Percentiles rank a stretch among this genome's conserved stretches.
phyloP scores from a whole-genome alignment of 2,329 filamentous ascomycete species.

The Aureobasidium leucospermi region DNA sequence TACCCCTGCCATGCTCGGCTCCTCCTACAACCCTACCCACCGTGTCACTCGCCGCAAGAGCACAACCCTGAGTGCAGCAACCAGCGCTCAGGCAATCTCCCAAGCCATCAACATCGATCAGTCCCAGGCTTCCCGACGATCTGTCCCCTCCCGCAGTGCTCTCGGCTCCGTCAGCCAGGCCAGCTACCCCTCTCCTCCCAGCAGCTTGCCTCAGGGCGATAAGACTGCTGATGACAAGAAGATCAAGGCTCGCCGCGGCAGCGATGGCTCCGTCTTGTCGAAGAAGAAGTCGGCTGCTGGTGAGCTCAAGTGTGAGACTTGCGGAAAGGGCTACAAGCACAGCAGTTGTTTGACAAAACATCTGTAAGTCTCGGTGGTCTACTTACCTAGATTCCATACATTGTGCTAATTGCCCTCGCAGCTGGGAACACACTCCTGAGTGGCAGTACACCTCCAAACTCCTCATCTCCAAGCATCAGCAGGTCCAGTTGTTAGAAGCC shows the following conservation, averaged over 20 bases:
- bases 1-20: constrained; percentile 72
- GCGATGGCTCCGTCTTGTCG: constrained; percentile 75
- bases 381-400: neutral
- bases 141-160: constrained; percentile 58
- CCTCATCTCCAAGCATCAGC: constrained; percentile 98
- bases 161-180: constrained; percentile 43
- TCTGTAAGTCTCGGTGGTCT: constrained; percentile 74
- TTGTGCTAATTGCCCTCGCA: constrained; percentile 36
- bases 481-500: constrained; percentile 93
- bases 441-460: constrained; percentile 97
- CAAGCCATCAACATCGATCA: constrained; percentile 44
- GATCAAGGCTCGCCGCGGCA: constrained; percentile 57
- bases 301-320: constrained; percentile 93
- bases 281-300: constrained; percentile 73
- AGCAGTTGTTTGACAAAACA: constrained; percentile 99
- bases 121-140: constrained; percentile 22
- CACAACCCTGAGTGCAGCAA: constrained; percentile 66
- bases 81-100: constrained; percentile 68
- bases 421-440: constrained; percentile 98
- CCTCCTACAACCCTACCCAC: constrained; percentile 70
- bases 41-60: constrained; percentile 91
- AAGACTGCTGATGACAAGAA: constrained; percentile 28
- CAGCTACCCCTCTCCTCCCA: constrained; percentile 57
- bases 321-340: constrained; percentile 99
- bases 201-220: constrained; percentile 54